phyloP scores from a whole-genome alignment of 495 filamentous ascomycete species.

The Penicillium bialowiezense region DNA sequence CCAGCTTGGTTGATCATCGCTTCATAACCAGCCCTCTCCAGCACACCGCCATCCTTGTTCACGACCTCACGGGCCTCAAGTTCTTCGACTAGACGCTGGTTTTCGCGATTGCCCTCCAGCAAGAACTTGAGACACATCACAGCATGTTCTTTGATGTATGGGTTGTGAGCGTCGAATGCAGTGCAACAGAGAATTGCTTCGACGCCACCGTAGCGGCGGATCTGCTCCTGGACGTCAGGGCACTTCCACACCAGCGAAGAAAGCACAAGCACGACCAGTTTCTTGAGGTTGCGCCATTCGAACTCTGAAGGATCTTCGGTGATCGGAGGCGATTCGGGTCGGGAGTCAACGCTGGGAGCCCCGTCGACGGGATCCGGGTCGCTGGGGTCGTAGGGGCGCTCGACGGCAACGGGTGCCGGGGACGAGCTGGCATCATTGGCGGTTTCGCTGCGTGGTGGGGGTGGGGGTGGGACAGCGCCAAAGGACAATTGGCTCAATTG shows the following conservation, averaged over 20 bases:
- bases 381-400: slow-evolving; percentile 55
- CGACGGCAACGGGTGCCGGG: slow-evolving; percentile 49
- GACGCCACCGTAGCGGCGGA: slow-evolving; percentile 76
- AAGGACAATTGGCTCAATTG: slow-evolving; percentile 48
- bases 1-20: slow-evolving; percentile 53
- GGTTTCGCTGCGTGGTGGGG: slow-evolving; percentile 26
- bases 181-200: slow-evolving; percentile 85
- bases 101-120: slow-evolving; percentile 78
- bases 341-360: slow-evolving; percentile 38
- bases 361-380: slow-evolving; percentile 46
- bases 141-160: slow-evolving; percentile 86
- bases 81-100: slow-evolving; percentile 69
- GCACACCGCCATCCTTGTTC: slow-evolving; percentile 43
- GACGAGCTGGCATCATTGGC: slow-evolving; percentile 26
- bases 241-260: slow-evolving; percentile 80
- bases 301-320: slow-evolving; percentile 82
- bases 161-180: slow-evolving; percentile 80
- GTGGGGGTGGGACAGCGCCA: slow-evolving; percentile 28
- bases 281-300: slow-evolving; percentile 91
- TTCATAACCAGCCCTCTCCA: slow-evolving; percentile 52
- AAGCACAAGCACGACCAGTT: slow-evolving; percentile 82
- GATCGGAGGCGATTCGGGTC: slow-evolving; percentile 59
- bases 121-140: slow-evolving; percentile 88
- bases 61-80: slow-evolving; percentile 56
- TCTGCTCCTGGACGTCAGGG: slow-evolving; percentile 77